A percentile compares a stretch with the other conserved stretches of the same genome.
These are phyloP conservation scores for Closterium sp. DNA, from an alignment of 139 green algal genomes.

Conservation along the genomic window DNA sequence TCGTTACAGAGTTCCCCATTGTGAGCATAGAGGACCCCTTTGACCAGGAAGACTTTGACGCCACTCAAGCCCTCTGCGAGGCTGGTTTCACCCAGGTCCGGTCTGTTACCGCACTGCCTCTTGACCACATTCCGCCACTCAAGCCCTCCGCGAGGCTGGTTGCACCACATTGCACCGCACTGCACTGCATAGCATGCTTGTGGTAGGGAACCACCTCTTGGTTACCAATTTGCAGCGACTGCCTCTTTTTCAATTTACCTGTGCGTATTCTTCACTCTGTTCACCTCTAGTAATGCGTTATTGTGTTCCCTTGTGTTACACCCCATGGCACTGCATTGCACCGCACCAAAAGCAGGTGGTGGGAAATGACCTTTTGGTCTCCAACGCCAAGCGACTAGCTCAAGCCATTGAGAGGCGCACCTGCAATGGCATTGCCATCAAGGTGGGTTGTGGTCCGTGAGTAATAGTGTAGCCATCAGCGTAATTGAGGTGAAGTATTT, in stretches of 20 bases:
- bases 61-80: slow-evolving; percentile 66
- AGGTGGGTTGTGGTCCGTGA: too few species aligned
- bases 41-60: slow-evolving; percentile 95
- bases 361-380: not conserved
- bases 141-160: too few species aligned
- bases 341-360: not conserved
- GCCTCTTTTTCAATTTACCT: too few species aligned
- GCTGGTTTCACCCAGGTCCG: slow-evolving; percentile 62
- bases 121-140: not conserved
- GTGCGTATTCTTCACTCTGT: too few species aligned
- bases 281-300: too few species aligned
- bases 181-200: not conserved
- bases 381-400: not conserved
- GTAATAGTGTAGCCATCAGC: too few species aligned
- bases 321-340: not conserved
- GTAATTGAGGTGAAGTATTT: too few species aligned
- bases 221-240: not conserved
- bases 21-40: slow-evolving; percentile 97
- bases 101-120: too few species aligned
- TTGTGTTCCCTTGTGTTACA: too few species aligned
- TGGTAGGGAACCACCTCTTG: not conserved
- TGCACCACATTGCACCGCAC: not conserved
- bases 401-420: not conserved
- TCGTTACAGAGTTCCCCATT: slow-evolving; percentile 59
- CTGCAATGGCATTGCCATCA: not conserved